These are phyloP conservation scores for Melastoma malabathricum DNA, from an alignment of 345 rosid species.

Conservation along the genomic window DNA sequence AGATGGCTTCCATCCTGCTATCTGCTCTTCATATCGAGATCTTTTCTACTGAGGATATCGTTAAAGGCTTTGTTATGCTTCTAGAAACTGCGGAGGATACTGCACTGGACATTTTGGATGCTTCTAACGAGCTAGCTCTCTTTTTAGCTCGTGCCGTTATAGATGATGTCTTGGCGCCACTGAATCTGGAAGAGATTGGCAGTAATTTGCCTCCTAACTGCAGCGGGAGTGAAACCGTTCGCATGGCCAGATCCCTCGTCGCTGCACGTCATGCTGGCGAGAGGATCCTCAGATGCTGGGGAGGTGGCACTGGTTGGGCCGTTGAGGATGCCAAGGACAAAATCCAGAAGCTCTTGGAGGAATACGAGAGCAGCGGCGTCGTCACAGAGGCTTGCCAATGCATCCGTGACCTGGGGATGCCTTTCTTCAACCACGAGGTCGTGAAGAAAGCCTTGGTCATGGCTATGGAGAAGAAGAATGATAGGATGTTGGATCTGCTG, in stretches of 20 bases:
- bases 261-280: conserved; percentile 95
- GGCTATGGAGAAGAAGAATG: conserved; percentile 99
- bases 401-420: conserved; percentile 93
- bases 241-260: conserved; percentile 60
- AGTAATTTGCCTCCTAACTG: conserved; percentile 55
- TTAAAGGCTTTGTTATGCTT: conserved; percentile 81
- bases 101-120: conserved; percentile 86
- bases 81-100: conserved; percentile 95
- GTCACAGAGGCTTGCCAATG: conserved; percentile 90
- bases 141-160: conserved; percentile 96
- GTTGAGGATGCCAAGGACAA: conserved; percentile 99
- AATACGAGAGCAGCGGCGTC: conserved; percentile 82
- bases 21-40: conserved; percentile 92
- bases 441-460: conserved; percentile 96
- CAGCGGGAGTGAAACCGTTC: conserved; percentile 75
- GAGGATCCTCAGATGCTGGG: conserved; percentile 97
- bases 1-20: conserved; percentile 95
- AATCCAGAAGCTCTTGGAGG: conserved; percentile 84
- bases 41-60: conserved; percentile 83
- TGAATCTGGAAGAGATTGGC: conserved; percentile 82
- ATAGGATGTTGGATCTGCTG: conserved; percentile 67
- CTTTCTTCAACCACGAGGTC: conserved; percentile 95
- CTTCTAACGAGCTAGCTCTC: conserved; percentile 92
- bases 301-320: conserved; percentile 97
- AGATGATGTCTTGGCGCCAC: conserved; percentile 83